phyloP scores from a whole-genome alignment of 345 rosid species.

The Salix arbutifolia region DNA sequence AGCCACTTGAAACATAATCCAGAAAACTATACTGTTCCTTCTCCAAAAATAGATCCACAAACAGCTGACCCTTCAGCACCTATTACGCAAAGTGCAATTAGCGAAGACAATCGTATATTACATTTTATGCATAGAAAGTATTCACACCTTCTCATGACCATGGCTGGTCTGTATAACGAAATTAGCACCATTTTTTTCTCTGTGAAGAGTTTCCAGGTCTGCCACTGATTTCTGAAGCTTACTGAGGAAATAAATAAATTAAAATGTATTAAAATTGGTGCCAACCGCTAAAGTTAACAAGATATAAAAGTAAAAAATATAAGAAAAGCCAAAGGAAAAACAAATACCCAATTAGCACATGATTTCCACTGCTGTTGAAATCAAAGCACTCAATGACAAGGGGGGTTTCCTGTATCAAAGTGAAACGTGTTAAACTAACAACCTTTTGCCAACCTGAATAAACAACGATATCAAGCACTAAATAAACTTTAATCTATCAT shows the following conservation, averaged over 20 bases:
- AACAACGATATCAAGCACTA: background rate
- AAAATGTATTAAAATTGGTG: background rate
- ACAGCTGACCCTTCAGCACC: slow-evolving; percentile 72
- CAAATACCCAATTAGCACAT: slow-evolving; percentile 61
- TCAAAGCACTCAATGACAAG: slow-evolving; percentile 78
- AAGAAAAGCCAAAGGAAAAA: background rate
- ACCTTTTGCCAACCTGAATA: background rate
- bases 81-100: slow-evolving; percentile 16
- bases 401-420: slow-evolving; percentile 57
- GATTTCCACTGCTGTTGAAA: slow-evolving; percentile 71
- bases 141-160: slow-evolving; percentile 58
- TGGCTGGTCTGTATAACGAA: slow-evolving; percentile 36
- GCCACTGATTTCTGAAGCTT: slow-evolving; percentile 63
- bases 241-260: slow-evolving; percentile 31
- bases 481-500: background rate
- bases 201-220: slow-evolving; percentile 59
- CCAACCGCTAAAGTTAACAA: background rate
- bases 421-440: background rate
- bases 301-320: background rate
- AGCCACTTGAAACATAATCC: slow-evolving; percentile 82
- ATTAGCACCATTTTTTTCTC: slow-evolving; percentile 43
- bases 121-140: background rate
- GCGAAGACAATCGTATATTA: background rate
- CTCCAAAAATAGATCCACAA: slow-evolving; percentile 61
- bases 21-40: slow-evolving; percentile 66